These are phyloP conservation scores for Pseudogymnoascus sp. DNA, from an alignment of 2,329 filamentous ascomycete species.

Conservation along the genomic window DNA sequence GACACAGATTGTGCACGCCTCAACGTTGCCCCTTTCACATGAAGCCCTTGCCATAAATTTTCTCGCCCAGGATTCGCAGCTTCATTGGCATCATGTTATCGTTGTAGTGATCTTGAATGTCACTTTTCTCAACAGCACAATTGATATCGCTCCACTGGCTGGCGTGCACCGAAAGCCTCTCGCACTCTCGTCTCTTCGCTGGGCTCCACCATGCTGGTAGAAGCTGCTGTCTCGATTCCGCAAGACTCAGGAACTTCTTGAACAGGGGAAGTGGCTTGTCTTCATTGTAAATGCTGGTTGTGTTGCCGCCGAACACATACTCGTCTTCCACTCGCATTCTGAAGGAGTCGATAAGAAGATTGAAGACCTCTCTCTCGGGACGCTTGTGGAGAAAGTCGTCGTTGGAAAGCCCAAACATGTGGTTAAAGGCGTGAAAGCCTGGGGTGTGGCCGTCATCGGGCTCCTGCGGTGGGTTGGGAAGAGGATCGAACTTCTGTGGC, in stretches of 20 bases:
- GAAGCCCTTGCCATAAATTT: conserved; percentile 11
- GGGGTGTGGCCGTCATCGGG: background rate
- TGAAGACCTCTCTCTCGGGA: conserved; percentile 12
- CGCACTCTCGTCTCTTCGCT: conserved; percentile 13
- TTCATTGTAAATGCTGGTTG: conserved; percentile 11
- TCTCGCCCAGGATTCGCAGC: conserved; percentile 16
- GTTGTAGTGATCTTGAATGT: conserved; percentile 16
- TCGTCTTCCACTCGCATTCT: conserved; percentile 17
- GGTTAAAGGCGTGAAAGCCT: background rate
- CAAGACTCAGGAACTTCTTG: conserved; percentile 15
- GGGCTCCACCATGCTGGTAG: conserved; percentile 15
- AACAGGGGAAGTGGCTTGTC: conserved; percentile 12
- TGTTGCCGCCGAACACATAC: conserved; percentile 10
- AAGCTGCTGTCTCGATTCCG: conserved; percentile 11
- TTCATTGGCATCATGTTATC: conserved; percentile 15
- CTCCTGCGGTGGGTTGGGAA: background rate
- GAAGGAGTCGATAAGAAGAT: conserved; percentile 16
- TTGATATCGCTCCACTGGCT: conserved; percentile 11
- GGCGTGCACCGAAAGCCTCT: conserved; percentile 8
- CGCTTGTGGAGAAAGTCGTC: conserved; percentile 11
- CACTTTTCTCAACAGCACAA: conserved; percentile 14
- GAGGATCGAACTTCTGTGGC: background rate
- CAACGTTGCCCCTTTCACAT: background rate
- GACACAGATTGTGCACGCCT: background rate
- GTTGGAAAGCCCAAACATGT: conserved; percentile 13